A percentile compares a stretch with the other conserved stretches of the same genome.
phyloP scores from a whole-genome alignment of 306 rosid species.

The Malus sylvestris region DNA sequence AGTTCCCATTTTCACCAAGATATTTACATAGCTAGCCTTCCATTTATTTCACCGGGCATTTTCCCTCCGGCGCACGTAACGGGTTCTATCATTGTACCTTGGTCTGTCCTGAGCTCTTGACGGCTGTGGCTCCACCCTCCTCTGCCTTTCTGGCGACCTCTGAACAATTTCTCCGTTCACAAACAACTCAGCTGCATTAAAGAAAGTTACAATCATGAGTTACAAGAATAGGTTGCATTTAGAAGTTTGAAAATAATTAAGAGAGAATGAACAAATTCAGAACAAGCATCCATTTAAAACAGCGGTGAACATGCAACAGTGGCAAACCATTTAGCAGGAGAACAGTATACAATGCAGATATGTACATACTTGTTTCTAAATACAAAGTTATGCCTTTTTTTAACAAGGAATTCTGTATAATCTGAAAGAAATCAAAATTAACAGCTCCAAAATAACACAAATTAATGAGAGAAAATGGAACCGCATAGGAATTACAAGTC shows the following conservation, averaged over 20 bases:
- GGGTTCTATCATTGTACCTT: constrained; percentile 81
- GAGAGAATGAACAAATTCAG: not conserved
- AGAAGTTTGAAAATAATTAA: not conserved
- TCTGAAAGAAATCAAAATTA: too few relatives aligned
- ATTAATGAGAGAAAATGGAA: not conserved
- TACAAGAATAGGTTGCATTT: not conserved
- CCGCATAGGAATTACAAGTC: not conserved
- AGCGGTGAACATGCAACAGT: not conserved
- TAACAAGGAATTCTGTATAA: too few relatives aligned
- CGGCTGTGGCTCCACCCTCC: constrained; percentile 92
- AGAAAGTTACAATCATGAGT: not conserved
- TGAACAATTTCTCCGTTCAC: constrained; percentile 97
- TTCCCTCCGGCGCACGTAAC: constrained; percentile 66
- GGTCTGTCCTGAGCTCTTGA: constrained; percentile 85
- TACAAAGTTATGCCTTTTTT: too few relatives aligned
- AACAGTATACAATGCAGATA: not conserved
- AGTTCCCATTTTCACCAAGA: not conserved
- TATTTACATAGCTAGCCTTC: constrained; percentile 22
- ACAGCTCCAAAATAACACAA: not conserved
- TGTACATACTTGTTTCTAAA: not conserved
- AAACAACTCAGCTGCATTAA: constrained; percentile 65
- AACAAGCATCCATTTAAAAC: not conserved
- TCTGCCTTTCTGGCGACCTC: constrained; percentile 90
- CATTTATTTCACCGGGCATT: constrained; percentile 40
- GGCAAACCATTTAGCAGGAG: not conserved